Evolutionary conservation across 2,329 filamentous ascomycete species (phyloP).

Genomic region (Fusarium xyrophilum): DNA sequence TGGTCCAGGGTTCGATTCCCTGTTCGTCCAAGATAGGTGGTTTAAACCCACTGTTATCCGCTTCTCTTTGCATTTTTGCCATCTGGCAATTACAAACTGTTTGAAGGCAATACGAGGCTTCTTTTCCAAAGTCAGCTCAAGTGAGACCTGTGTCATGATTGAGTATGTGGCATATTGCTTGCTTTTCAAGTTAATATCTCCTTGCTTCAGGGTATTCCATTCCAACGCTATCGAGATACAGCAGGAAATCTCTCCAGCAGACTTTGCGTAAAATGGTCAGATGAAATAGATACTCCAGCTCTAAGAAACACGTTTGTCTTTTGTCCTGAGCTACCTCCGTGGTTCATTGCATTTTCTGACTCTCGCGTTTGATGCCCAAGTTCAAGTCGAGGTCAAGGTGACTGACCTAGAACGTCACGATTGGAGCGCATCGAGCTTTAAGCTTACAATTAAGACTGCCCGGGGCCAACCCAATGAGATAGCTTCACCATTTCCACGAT

Average conservation of each 20-base stretch:
- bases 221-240: background rate
- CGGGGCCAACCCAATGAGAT: background rate
- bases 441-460: background rate
- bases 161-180: fast-evolving
- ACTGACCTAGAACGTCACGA: background rate
- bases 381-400: fast-evolving
- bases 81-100: fast-evolving
- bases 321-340: fast-evolving
- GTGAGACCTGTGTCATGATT: fast-evolving
- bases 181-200: fast-evolving
- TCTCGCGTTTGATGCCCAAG: fast-evolving
- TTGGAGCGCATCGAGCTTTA: slow-evolving; percentile 6
- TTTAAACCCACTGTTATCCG: slow-evolving; percentile 8
- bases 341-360: fast-evolving
- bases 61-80: background rate
- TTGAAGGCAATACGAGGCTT: fast-evolving
- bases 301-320: fast-evolving
- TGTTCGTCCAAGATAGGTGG: slow-evolving; percentile 20
- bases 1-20: slow-evolving; percentile 28
- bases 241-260: background rate
- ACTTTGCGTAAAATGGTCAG: fast-evolving
- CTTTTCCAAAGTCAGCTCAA: fast-evolving
- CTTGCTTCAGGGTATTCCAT: background rate
- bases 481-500: background rate
- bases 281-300: fast-evolving